Evolutionary conservation across 2,329 filamentous ascomycete genomes (phyloP).

Genomic region (Nemania sp.): DNA sequence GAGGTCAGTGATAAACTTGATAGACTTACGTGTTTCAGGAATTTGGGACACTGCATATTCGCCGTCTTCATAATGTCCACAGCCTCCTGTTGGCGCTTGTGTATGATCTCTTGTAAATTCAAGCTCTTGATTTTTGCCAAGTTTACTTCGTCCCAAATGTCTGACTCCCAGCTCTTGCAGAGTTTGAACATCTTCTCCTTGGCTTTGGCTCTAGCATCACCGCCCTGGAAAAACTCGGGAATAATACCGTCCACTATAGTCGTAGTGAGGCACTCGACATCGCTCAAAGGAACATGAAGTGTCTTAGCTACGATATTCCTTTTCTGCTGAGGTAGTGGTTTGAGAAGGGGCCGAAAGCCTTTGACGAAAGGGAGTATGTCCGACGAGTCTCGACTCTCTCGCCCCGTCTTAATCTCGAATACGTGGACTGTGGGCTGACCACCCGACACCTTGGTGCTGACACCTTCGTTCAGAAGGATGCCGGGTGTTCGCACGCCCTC

Average conservation of each 20-base stretch:
- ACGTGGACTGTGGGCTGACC: constrained; percentile 73
- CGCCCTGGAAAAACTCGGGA: constrained; percentile 60
- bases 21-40: constrained; percentile 82
- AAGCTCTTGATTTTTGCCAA: constrained; percentile 82
- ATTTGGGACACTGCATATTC: constrained; percentile 72
- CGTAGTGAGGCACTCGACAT: constrained; percentile 83
- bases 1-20: not conserved
- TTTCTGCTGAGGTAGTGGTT: constrained; percentile 66
- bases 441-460: constrained; percentile 59
- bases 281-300: constrained; percentile 70
- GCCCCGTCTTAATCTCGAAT: constrained; percentile 72
- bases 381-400: constrained; percentile 73
- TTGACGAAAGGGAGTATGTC: constrained; percentile 85
- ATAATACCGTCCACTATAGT: constrained; percentile 63
- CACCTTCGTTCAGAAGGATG: constrained; percentile 76
- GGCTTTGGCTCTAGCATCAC: constrained; percentile 55
- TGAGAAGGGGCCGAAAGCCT: constrained; percentile 68
- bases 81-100: constrained; percentile 68
- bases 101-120: constrained; percentile 75
- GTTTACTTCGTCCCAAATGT: constrained; percentile 82
- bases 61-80: constrained; percentile 64
- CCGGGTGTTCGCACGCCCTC: constrained; percentile 83
- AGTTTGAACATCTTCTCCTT: constrained; percentile 70
- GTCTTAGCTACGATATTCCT: constrained; percentile 70
- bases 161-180: constrained; percentile 72